Base-by-base conservation (phyloP, 441 rosid species). In the Mallotus repandus region DNA sequence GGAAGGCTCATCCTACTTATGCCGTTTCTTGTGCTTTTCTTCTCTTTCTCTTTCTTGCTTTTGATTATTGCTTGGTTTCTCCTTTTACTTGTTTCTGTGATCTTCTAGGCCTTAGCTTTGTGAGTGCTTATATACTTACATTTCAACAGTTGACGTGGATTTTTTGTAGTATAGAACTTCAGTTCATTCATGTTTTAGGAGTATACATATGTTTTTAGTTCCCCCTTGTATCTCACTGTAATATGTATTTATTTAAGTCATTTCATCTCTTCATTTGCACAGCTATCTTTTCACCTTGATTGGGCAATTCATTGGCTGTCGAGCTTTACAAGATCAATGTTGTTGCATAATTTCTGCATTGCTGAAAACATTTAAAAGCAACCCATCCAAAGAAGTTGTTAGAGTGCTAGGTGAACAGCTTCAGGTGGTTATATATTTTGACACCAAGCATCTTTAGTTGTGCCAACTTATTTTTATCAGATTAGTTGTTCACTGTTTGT, bases 391-490 rank as follows among this genome's bases (percentile, higher is more conserved):
- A 76, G 98, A 88, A 81, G 80, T 81, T 84, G 78, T 83, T 52
- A 75, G 72, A 84, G 96, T 92, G 77, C 89, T 94, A 50, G 98
- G 99, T 63, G 97, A 94, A 81, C 98, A 92, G 74, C 96, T 96
- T 78, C 99, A 94, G 96, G 98, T 94, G 78, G 45, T 53, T 80
- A 69, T 76, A 53, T 76, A 78, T 75, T 70, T 57, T 60, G 61
- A 54, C 50, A 43, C 15, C 43, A 48, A 18, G 32, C 58, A 54
- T 14, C 66, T 19, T 70, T 21, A 41, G 15, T n/a, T 54, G 0
- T 72, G 66, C 58, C 56, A 4, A 22, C 16, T 58, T 74, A 19
- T 61, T 13, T 72, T 70, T 61, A 41, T 6, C 4, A 5, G 4
- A 16, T 72, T 78, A 63, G 70, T 55, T 49, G 49, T 22, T 79